phyloP scores from a whole-genome alignment of 176 grass and related monocot genomes.

The Avena insularis region DNA sequence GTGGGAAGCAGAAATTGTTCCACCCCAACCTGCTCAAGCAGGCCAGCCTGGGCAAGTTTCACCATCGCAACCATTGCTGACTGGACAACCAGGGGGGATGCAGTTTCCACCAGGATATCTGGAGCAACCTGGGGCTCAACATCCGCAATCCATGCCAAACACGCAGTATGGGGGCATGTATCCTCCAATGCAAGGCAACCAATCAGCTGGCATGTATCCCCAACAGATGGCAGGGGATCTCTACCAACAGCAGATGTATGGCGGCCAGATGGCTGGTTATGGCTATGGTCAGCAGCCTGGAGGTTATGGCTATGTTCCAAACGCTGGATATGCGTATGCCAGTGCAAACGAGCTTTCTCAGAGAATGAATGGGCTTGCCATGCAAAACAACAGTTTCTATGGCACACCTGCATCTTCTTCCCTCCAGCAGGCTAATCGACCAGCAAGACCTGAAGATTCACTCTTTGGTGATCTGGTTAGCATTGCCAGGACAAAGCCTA shows the following conservation, averaged over 20 bases:
- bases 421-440: constrained; percentile 57
- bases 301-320: constrained; percentile 56
- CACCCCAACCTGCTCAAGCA: constrained; percentile 52
- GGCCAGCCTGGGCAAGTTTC: constrained; percentile 50
- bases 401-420: constrained; percentile 36
- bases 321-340: constrained; percentile 41
- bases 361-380: constrained; percentile 74
- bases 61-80: constrained; percentile 46
- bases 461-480: constrained; percentile 92
- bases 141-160: constrained; percentile 38
- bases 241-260: constrained; percentile 69
- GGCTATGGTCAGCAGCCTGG: constrained; percentile 64
- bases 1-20: constrained; percentile 74
- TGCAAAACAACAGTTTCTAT: constrained; percentile 60
- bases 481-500: constrained; percentile 85
- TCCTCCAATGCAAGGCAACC: constrained; percentile 55
- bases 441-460: constrained; percentile 70
- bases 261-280: constrained; percentile 58
- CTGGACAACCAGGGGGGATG: constrained; percentile 50
- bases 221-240: constrained; percentile 65
- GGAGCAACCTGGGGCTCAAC: constrained; percentile 51
- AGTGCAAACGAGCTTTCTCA: constrained; percentile 65
- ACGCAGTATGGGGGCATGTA: constrained; percentile 56
- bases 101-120: constrained; percentile 45
- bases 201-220: constrained; percentile 44